Evolutionary conservation across 192 early-diverging fungal genomes (phyloP), one percentile per base, ranked within the genome.

Genomic region (Podila epicladia): DNA sequence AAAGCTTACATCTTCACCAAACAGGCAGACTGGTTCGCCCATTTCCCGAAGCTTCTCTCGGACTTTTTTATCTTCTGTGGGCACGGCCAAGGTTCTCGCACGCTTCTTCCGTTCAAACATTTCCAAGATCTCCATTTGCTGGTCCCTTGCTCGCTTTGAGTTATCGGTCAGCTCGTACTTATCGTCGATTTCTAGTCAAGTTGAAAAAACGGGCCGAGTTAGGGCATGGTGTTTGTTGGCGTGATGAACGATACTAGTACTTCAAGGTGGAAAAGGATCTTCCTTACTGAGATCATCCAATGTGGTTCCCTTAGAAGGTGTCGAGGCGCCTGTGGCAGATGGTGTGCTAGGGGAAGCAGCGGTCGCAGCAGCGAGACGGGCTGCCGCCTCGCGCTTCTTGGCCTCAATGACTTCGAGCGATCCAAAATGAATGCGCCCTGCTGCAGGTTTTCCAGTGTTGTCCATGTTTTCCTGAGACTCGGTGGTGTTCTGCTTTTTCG

Each of bases 61-160:
- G 20, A 99, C 97, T 50, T 89, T 84, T 17, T 75, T 73, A 82
- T 99, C 97, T 49, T 96, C 93, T 9, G 97, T 99, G 4, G 97
- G 97, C 0, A 98, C 95, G 24, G 94, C 96, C 4, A 99, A 72
- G 31, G 89, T 83, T 45, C 93, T 84, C 1, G 95, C 94, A 2
- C 93, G 75, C 64, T 91, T 87, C 73, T 93, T 92, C 41, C 94
- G 87, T 37, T 94, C 92, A 74, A 94, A 92, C 75, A 92, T 91
- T 13, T 91, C 88, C 60, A 94, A 67, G 20, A 91, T 78, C 35
- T 87, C 89, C 32, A 65, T 73, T 50, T 91, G 83, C 22, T 86
- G 86, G 48, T 83, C 87, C 19, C 85, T 74, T 50, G 77, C 88
- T 60, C 83, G 63, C 58, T 85, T 78, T 4, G 85, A 80, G 33